A percentile compares a stretch with the other conserved stretches of the same genome.
phyloP scores from a whole-genome alignment of 306 rosid genomes.

The Fagus crenata region DNA sequence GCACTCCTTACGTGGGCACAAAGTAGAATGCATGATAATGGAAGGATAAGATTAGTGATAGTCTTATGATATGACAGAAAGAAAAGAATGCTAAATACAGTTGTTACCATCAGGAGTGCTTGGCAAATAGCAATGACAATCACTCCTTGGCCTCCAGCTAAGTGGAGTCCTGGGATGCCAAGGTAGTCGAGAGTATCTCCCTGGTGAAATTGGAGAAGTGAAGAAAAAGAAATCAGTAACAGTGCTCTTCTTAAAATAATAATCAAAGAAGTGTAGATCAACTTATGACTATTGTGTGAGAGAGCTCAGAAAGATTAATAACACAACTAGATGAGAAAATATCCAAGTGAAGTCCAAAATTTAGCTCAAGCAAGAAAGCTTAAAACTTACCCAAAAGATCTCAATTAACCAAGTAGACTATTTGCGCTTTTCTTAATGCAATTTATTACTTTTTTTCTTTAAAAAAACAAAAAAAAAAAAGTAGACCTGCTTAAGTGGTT shows the following conservation, averaged over 20 bases:
- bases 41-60: slow-evolving; percentile 21
- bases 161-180: slow-evolving; percentile 88
- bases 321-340: not conserved
- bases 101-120: slow-evolving; percentile 79
- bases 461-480: no score
- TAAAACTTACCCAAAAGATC: not conserved
- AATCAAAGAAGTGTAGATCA: not conserved
- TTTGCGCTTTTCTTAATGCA: no score
- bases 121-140: slow-evolving; percentile 92
- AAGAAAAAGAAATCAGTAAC: slow-evolving; percentile 14
- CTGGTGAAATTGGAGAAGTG: slow-evolving; percentile 41
- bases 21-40: not conserved
- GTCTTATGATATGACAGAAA: slow-evolving; percentile 16
- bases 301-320: not conserved
- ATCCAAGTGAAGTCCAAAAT: not conserved
- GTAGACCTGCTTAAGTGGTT: not conserved
- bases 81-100: slow-evolving; percentile 9
- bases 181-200: slow-evolving; percentile 95
- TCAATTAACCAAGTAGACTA: not conserved
- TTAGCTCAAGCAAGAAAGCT: not conserved
- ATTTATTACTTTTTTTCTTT: no score
- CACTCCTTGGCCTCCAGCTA: slow-evolving; percentile 98
- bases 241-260: not conserved
- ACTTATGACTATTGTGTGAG: not conserved
- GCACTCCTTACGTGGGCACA: slow-evolving; percentile 15